Evolutionary conservation across 345 rosid species (phyloP), one percentile per base, ranked within the genome.

Genomic region (Gossypium sturtianum): DNA sequence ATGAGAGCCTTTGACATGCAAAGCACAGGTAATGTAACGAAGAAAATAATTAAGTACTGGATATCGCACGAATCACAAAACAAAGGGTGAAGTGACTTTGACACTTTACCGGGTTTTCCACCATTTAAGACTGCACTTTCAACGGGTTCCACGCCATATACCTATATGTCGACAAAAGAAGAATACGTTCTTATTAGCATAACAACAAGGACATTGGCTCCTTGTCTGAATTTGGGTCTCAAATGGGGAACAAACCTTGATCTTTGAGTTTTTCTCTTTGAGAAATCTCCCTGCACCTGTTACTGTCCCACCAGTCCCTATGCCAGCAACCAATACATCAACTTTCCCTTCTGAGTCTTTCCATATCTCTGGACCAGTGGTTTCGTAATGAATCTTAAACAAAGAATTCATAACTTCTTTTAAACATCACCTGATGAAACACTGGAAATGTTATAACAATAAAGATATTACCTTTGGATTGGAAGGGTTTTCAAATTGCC

Each of bases 301-400:
- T 12, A 58, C 9, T 0, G 91, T 91, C 22, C 96, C 93, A 44
- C 91, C 91, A 44, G 91, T 91, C 13, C 96, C 93, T 72, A 87
- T 79, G 56, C 89, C 90, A 0, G 87, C 71, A 1, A 91, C 83
- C 60, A 89, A 67, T 4, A 70, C 80, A 74, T 87, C 90, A 70
- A 87, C 84, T 77, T 85, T 73, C 53, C 86, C 93, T 54, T 58
- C 84, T 0, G 90, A 81, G 76, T 81, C 93, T 61, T 62, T 83
- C 95, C 95, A 90, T 78, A 90, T 87, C 83, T 88, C 95, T 11
- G 91, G 93, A 27, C 95, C 91, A n/a, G 88, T 86, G 67, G 93
- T 89, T 77, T 81, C 86, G 61, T 88, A 93, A 73, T 91, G 98
- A n/a, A 89, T 84, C 98, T 56, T 91, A 49, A 79, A 79, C 27